Percentiles rank a stretch among this genome's conserved stretches.
These are phyloP conservation scores for Baeospora myosura DNA, from an alignment of 1,284 basidiomycete genomes.

Conservation along the genomic window DNA sequence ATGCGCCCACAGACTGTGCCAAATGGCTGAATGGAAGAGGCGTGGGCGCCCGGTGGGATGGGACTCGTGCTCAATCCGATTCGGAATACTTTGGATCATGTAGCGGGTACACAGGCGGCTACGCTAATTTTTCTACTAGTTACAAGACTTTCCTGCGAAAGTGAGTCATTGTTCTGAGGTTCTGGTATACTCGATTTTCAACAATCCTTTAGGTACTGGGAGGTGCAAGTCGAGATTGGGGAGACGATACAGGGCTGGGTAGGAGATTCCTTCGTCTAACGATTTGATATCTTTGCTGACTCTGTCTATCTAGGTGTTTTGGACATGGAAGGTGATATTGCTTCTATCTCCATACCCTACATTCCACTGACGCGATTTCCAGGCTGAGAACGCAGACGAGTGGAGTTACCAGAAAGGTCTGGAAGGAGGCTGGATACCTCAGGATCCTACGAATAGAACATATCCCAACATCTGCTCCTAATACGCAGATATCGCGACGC, in stretches of 20 bases:
- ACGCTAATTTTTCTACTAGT: constrained; percentile 45
- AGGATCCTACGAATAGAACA: constrained; percentile 51
- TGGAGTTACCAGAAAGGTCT: constrained; percentile 64
- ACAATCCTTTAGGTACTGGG: constrained; percentile 53
- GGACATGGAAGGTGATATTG: constrained; percentile 68
- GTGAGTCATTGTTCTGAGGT: constrained; percentile 27
- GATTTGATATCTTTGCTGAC: not conserved
- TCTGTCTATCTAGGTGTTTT: constrained; percentile 37
- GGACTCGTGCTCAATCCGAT: constrained; percentile 31
- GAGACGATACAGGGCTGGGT: constrained; percentile 67
- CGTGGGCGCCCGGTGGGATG: constrained; percentile 69
- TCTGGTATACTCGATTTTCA: not conserved
- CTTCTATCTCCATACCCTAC: constrained; percentile 3
- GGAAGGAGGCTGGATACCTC: constrained; percentile 66
- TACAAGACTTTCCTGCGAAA: constrained; percentile 62
- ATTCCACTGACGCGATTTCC: constrained; percentile 16
- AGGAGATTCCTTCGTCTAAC: not conserved
- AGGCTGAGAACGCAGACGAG: constrained; percentile 69
- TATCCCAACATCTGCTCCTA: constrained; percentile 53
- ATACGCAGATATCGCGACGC: constrained; percentile 1
- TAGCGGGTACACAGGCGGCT: constrained; percentile 51
- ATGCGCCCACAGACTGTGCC: constrained; percentile 76
- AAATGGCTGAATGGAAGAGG: constrained; percentile 67
- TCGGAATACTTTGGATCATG: constrained; percentile 50
- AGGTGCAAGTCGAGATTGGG: constrained; percentile 65